Evolutionary conservation across 2,329 filamentous ascomycete genomes (phyloP), one percentile per base, ranked within the genome.

Genomic region (Ascochyta lentis): DNA sequence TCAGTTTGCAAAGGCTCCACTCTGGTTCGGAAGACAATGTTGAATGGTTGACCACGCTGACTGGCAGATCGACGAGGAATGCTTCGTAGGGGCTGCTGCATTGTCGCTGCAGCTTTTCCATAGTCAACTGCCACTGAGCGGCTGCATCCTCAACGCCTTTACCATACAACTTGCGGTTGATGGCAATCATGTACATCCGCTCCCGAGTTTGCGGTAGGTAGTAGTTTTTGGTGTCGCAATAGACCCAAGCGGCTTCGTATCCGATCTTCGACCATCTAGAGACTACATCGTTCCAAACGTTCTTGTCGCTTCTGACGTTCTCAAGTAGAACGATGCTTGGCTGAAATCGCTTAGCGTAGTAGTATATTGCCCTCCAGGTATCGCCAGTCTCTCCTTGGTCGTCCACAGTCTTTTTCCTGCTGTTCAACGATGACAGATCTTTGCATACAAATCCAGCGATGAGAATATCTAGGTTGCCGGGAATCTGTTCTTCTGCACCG

Each of bases 391-490:
- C 85, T 3, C 88, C 88, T 13, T 81, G 76, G 7, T 83, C 78
- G 1, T 80, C 74, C 0, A 87, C 70, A 0, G 73, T 72, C 54
- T 85, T 86, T 15, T 77, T 77, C 4, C 78, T 71, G 45, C 77
- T 83, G 69, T 92, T 94, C 29, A 92, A 72, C 0, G 61, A 67
- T 0, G 90, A 93, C 60, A 89, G 90, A 64, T 93, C 90, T 2
- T 91, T 88, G 62, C 90, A 95, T 0, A 89, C 87, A 38, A 88
- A 90, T 0, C 90, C 90, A 6, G 88, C 88, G 40, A 93, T 78
- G 1, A 94, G 76, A 0, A 94, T 69, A 59, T 93, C 87, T 1
- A 86, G 73, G 10, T 82, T 67, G 0, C 71, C 72, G 0, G 89
- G 89, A 1, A 92, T 83, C 1, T 72, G 48, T 4, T 79, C 79